phyloP scores from a whole-genome alignment of 139 green algal species.

The Coccomyxa sp. region DNA sequence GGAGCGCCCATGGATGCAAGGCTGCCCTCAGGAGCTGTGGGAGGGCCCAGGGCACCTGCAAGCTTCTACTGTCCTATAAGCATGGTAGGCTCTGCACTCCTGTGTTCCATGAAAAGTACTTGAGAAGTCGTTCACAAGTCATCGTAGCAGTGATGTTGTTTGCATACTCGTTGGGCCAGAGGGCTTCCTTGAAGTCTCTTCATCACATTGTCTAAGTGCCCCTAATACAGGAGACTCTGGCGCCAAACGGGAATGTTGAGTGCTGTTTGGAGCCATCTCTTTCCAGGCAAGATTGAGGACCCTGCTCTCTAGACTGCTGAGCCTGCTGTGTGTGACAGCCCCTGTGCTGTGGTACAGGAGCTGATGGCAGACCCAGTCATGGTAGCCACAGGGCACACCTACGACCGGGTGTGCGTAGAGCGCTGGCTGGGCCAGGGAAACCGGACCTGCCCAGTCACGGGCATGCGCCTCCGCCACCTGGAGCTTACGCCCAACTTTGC shows the following conservation, averaged over 20 bases:
- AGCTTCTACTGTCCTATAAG: constrained; percentile 83
- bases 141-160: no score
- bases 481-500: constrained; percentile 93
- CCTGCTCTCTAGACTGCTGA: no score
- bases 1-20: not conserved
- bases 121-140: no score
- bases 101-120: no score
- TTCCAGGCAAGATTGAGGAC: no score
- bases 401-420: constrained; percentile 86
- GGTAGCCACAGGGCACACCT: constrained; percentile 90
- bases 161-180: no score
- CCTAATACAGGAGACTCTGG: no score
- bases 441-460: constrained; percentile 88
- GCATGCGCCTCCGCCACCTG: constrained; percentile 79
- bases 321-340: no score
- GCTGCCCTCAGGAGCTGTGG: not conserved
- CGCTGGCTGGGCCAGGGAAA: constrained; percentile 85
- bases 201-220: no score
- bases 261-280: no score
- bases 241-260: no score
- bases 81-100: constrained; percentile 41
- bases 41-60: constrained; percentile 17
- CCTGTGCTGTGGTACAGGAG: constrained; percentile 31
- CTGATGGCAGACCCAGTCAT: constrained; percentile 93
- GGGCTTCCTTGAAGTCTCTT: no score